These are phyloP conservation scores for Sinapis alba DNA, from an alignment of 441 rosid species.

Conservation along the genomic window DNA sequence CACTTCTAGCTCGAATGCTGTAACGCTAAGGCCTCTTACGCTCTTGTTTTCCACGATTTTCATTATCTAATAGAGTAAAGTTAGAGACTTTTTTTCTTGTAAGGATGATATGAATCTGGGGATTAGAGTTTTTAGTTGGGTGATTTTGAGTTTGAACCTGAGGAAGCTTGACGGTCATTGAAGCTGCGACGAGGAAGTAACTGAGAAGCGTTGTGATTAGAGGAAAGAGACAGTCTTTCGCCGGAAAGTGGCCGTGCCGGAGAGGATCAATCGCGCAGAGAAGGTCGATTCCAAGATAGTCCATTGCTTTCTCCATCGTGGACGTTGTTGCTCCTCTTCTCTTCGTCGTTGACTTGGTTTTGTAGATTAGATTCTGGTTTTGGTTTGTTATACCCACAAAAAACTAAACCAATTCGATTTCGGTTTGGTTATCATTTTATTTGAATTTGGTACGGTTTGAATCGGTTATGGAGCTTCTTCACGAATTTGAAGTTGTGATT, in stretches of 20 bases:
- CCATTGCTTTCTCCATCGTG: slow-evolving; percentile 43
- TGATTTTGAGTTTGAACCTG: slow-evolving; percentile 46
- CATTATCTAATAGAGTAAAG: slow-evolving; percentile 48
- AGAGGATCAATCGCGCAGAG: slow-evolving; percentile 59
- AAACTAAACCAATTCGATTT: slow-evolving; percentile 10
- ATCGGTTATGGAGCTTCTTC: slow-evolving; percentile 9
- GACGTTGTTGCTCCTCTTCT: not conserved
- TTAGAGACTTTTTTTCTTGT: not conserved
- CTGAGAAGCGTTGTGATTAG: slow-evolving; percentile 74
- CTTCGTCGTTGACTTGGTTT: slow-evolving; percentile 10
- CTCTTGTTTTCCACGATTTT: slow-evolving; percentile 67
- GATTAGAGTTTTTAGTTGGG: not conserved
- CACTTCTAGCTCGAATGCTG: slow-evolving; percentile 73
- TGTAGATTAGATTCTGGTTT: not conserved
- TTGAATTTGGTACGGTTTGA: slow-evolving; percentile 20
- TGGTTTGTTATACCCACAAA: not conserved
- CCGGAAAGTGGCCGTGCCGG: slow-evolving; percentile 52
- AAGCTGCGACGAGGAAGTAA: slow-evolving; percentile 74
- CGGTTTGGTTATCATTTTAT: slow-evolving; percentile 10
- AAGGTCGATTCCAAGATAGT: slow-evolving; percentile 59
- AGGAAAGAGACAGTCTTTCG: slow-evolving; percentile 68
- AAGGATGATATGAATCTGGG: not conserved
- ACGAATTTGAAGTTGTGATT: too few relatives aligned
- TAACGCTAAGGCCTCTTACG: slow-evolving; percentile 68
- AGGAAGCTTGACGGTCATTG: slow-evolving; percentile 85